Conservation (phyloP, 306 rosid genomes). For the Canavalia ensiformis region DNA sequence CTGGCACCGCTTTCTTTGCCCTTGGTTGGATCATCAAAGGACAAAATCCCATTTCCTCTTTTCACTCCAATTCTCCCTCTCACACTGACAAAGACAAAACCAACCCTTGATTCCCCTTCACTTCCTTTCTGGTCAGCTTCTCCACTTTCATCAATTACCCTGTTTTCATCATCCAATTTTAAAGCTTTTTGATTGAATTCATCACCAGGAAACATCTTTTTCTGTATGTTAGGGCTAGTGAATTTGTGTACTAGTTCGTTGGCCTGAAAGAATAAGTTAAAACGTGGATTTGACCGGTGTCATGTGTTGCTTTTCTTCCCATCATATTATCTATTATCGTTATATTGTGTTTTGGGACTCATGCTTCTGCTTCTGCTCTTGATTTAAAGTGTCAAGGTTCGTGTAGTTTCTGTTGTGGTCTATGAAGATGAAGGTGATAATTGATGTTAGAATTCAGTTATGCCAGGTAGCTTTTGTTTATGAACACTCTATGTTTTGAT, state of each 20-base stretch:
- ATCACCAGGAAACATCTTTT: background rate
- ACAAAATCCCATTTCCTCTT: constrained; percentile 83
- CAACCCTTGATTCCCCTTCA: constrained; percentile 1
- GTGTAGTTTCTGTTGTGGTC: background rate
- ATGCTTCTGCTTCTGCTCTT: background rate
- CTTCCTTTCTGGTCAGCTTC: constrained; percentile 30
- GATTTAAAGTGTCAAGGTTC: background rate
- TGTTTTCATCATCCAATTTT: constrained; percentile 27
- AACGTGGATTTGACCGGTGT: background rate
- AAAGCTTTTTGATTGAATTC: constrained; percentile 1
- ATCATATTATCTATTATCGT: background rate
- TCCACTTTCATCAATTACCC: background rate
- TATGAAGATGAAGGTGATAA: constrained; percentile 6
- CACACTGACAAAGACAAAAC: constrained; percentile 33
- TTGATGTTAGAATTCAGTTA: background rate
- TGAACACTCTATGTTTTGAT: constrained; percentile 3
- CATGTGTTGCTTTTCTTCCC: background rate
- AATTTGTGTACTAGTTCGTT: constrained; percentile 15
- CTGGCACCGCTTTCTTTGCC: constrained; percentile 89
- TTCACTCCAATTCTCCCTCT: constrained; percentile 45
- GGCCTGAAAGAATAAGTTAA: background rate
- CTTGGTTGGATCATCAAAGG: constrained; percentile 97
- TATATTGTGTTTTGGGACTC: background rate
- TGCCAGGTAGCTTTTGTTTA: background rate
- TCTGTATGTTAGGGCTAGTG: background rate